phyloP scores from a whole-genome alignment of 2,329 filamentous ascomycete species.

The Neoscytalidium dimidiatum region DNA sequence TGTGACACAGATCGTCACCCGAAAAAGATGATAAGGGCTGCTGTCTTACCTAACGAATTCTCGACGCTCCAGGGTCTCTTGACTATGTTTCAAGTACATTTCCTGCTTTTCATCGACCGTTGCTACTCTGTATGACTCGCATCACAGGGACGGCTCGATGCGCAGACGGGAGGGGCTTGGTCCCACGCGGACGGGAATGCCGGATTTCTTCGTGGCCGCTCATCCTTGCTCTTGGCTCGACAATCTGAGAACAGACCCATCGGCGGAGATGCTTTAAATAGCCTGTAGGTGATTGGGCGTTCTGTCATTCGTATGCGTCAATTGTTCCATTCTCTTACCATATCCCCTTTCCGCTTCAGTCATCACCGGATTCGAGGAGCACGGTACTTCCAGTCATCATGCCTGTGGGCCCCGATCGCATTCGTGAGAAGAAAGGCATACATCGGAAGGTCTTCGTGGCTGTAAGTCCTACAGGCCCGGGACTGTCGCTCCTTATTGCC shows the following conservation, averaged over 20 bases:
- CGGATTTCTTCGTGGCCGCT: not conserved
- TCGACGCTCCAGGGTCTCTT: not conserved
- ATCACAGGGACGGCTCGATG: not conserved
- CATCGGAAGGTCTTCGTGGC: no score
- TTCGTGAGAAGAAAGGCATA: no score
- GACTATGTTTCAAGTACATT: not conserved
- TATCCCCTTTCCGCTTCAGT: not conserved
- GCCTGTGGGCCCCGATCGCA: no score
- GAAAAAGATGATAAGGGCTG: no score
- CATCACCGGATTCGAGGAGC: no score
- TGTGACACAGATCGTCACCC: no score
- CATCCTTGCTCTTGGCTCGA: not conserved
- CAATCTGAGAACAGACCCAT: not conserved
- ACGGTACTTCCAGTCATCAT: no score
- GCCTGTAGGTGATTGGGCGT: not conserved
- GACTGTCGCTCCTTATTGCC: not conserved
- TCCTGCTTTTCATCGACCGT: not conserved
- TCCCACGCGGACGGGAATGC: not conserved
- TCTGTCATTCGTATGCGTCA: not conserved
- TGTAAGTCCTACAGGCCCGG: not conserved
- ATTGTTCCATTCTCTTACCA: not conserved
- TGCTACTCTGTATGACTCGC: not conserved
- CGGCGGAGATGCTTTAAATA: not conserved
- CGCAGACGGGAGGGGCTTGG: not conserved
- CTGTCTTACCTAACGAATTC: not conserved